Base-by-base conservation (phyloP, 192 early-diverging fungal genomes). In the Dissophora ornata region DNA sequence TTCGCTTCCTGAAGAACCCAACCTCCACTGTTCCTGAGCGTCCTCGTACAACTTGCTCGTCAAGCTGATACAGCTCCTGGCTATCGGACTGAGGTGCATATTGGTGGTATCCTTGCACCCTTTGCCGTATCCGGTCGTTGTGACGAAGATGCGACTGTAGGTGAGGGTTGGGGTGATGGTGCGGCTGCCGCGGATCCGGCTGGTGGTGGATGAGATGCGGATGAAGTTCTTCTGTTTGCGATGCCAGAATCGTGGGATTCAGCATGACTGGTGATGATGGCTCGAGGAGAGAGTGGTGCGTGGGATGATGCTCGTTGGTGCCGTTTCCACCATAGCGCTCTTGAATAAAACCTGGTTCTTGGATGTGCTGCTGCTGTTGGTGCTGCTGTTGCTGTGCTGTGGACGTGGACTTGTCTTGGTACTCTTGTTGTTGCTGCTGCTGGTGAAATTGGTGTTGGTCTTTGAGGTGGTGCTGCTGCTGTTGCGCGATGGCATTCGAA, bases 1-100 rank as follows among this genome's bases (percentile, higher is more conserved):
- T 73, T 11, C 69, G 52, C 40, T 73, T 73, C 16, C 69, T 48
- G 4, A 50, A 55, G 22, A 57, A 69, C 13, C 29, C 34, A 21
- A 26, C n/a, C 8, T 60, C 57, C 18, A 25, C 30, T 2, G 29
- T 15, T 15, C 41, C 57, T 22, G n/a, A 11, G 3, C 29, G 62
- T 16, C 41, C 52, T 22, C 51, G 25, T 42, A 19, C 42, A 6
- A 34, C 34, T 3, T 11, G 16, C 25, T 56, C 52, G 6, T 13
- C n/a, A 5, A 29, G 44, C 25, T 67, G 54, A 22, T 56, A 21
- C 13, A 47, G 29, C 34, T 50, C 42, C 13, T 32, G 33, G 28
- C 15, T 49, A 22, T 21, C n/a, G n/a, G n/a, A n/a, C n/a, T n/a
- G n/a, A n/a, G n/a, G n/a, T n/a, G n/a, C n/a, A n/a, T n/a, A n/a